Percentiles rank a stretch among this genome's conserved stretches.
phyloP scores from a whole-genome alignment of 306 rosid species.

The Castanea crenata region DNA sequence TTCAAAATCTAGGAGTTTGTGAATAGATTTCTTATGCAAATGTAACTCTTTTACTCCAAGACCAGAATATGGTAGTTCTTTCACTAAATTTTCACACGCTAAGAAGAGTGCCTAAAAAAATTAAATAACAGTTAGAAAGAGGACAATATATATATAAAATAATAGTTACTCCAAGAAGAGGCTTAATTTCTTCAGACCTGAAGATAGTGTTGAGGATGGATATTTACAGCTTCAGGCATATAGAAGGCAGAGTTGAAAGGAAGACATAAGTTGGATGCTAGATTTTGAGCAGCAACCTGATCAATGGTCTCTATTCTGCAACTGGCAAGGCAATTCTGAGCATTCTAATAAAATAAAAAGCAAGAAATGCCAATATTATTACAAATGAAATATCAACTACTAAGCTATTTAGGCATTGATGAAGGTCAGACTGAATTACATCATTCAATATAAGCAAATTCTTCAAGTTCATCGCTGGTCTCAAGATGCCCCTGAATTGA shows the following conservation, averaged over 20 bases:
- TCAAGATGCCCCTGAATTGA: conserved; percentile 86
- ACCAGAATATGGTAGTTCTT: conserved; percentile 40
- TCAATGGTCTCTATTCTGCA: conserved; percentile 72
- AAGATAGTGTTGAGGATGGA: conserved; percentile 67
- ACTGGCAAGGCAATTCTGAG: conserved; percentile 64
- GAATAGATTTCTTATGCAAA: conserved; percentile 54
- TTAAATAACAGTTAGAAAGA: conserved; percentile 20
- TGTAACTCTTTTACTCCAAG: conserved; percentile 48
- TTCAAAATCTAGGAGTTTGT: conserved; percentile 65
- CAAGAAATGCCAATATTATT: conserved; percentile 14
- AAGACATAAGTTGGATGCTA: conserved; percentile 50
- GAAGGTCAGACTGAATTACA: conserved; percentile 44
- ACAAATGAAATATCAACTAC: conserved; percentile 13
- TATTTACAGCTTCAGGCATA: conserved; percentile 87
- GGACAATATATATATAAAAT: background rate
- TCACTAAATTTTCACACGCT: conserved; percentile 63
- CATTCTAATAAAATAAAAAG: conserved; percentile 57
- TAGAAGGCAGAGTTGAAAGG: conserved; percentile 67
- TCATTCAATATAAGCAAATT: conserved; percentile 55
- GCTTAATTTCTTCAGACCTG: conserved; percentile 47
- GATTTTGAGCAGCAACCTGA: conserved; percentile 48
- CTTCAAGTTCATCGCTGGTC: conserved; percentile 75
- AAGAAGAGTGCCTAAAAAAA: conserved; percentile 62
- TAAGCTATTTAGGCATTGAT: conserved; percentile 8
- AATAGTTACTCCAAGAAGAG: background rate